Percentiles rank a stretch among this genome's conserved stretches.
These are phyloP conservation scores for Fusarium pseudonygamai DNA, from an alignment of 2,329 filamentous ascomycete genomes.

Conservation along the genomic window DNA sequence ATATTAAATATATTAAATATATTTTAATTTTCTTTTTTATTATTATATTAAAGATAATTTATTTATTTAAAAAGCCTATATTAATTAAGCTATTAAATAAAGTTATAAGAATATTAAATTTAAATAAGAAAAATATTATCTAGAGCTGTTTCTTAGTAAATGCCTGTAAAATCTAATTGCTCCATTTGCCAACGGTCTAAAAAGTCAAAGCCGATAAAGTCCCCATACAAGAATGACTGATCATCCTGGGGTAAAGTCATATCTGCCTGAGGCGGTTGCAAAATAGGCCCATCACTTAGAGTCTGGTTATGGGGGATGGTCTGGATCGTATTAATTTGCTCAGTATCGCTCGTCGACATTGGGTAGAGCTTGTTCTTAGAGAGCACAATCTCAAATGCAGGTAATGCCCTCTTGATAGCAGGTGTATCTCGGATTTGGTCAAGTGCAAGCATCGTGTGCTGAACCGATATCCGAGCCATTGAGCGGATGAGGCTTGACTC, in stretches of 20 bases:
- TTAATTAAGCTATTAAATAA: too few relatives aligned
- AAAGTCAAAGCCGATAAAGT: slow-evolving; percentile 2
- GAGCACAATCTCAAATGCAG: slow-evolving; percentile 9
- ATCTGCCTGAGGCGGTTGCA: background rate
- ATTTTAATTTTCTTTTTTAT: too few relatives aligned
- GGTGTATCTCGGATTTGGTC: background rate
- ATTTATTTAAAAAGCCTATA: too few relatives aligned
- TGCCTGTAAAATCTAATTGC: slow-evolving; percentile 10
- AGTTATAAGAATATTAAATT: background rate
- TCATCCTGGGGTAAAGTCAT: background rate
- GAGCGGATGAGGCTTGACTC: background rate
- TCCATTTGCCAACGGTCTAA: slow-evolving; percentile 22
- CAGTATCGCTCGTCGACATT: background rate
- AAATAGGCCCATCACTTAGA: rapidly evolving
- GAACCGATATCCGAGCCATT: slow-evolving; percentile 10
- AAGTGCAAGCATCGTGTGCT: slow-evolving; percentile 4
- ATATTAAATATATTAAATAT: too few relatives aligned
- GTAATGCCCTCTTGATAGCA: slow-evolving; percentile 5
- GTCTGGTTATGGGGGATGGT: background rate
- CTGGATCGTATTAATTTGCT: rapidly evolving
- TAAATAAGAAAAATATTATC: background rate
- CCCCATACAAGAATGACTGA: background rate
- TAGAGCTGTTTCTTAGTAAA: background rate
- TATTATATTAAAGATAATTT: too few relatives aligned
- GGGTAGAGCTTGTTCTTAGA: slow-evolving; percentile 8